Conservation (phyloP, 2,329 filamentous ascomycete genomes). For the Zopfia rhizophila region DNA sequence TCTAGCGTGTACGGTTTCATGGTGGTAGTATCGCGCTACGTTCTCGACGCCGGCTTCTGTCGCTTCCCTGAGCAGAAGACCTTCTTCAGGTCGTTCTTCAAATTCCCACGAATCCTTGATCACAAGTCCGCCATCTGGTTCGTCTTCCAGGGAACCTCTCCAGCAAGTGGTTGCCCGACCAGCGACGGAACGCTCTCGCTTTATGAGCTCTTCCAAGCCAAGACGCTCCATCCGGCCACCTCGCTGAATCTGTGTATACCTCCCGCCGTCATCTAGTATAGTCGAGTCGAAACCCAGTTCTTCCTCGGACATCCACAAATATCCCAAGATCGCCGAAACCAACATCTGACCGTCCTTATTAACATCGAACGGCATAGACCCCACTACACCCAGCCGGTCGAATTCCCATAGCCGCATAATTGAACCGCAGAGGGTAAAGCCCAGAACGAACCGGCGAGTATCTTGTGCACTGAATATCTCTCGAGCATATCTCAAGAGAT, state of each 20-base stretch:
- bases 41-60: slow-evolving; percentile 19
- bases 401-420: slow-evolving; percentile 59
- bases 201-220: slow-evolving; percentile 4
- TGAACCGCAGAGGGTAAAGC: slow-evolving; percentile 59
- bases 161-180: slow-evolving; percentile 9
- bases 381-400: slow-evolving; percentile 57
- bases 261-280: slow-evolving; percentile 35
- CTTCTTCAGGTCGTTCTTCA: slow-evolving; percentile 9
- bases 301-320: slow-evolving; percentile 53
- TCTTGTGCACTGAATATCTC: slow-evolving; percentile 51
- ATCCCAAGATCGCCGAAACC: slow-evolving; percentile 52
- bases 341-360: slow-evolving; percentile 55
- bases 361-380: slow-evolving; percentile 58
- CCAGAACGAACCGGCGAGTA: slow-evolving; percentile 51
- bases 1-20: slow-evolving; percentile 18
- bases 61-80: slow-evolving; percentile 9
- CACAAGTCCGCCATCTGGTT: slow-evolving; percentile 1
- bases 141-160: slow-evolving; percentile 3
- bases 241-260: slow-evolving; percentile 6
- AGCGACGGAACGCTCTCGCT: slow-evolving; percentile 8
- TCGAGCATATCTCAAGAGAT: slow-evolving; percentile 56
- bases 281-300: slow-evolving; percentile 57
- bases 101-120: slow-evolving; percentile 12
- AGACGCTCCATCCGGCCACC: slow-evolving; percentile 2
- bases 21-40: slow-evolving; percentile 21